These are phyloP conservation scores for Lasiodiplodia theobromae DNA, from an alignment of 2,329 filamentous ascomycete genomes.

Conservation along the genomic window DNA sequence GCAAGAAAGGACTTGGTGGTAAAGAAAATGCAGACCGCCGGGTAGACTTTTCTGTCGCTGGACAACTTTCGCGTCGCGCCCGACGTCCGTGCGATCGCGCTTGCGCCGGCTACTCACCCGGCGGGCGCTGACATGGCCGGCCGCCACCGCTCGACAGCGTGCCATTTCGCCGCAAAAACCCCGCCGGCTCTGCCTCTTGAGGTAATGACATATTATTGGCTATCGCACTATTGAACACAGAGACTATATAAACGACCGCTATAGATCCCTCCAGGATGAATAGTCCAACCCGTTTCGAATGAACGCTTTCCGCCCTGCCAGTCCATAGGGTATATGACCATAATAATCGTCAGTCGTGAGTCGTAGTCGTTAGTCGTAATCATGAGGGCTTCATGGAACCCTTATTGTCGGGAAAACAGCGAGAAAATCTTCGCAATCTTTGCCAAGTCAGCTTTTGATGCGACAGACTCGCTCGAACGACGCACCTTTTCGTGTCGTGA, in stretches of 20 bases:
- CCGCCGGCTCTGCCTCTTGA: background rate
- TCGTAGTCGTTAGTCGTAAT: constrained; percentile 13
- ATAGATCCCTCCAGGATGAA: background rate
- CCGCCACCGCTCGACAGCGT: background rate
- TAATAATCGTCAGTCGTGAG: background rate
- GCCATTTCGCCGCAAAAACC: constrained; percentile 14
- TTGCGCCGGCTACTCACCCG: constrained; percentile 1
- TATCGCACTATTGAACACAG: background rate
- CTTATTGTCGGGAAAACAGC: background rate
- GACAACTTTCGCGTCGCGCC: constrained; percentile 26
- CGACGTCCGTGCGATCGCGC: background rate
- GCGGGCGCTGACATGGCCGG: constrained; percentile 2
- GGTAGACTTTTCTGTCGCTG: constrained; percentile 29
- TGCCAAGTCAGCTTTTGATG: background rate
- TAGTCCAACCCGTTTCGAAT: background rate
- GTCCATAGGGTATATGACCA: constrained; percentile 13
- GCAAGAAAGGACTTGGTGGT: background rate
- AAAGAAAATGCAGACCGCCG: constrained; percentile 9
- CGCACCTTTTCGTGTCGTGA: constrained; percentile 34
- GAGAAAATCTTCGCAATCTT: constrained; percentile 23
- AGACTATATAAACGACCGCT: background rate
- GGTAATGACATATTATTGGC: background rate
- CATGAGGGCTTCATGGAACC: background rate
- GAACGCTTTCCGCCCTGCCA: constrained; percentile 1
- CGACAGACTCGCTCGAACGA: background rate